Conservation (phyloP, 805 yeast species). For the Pichia sporocuriosa region DNA sequence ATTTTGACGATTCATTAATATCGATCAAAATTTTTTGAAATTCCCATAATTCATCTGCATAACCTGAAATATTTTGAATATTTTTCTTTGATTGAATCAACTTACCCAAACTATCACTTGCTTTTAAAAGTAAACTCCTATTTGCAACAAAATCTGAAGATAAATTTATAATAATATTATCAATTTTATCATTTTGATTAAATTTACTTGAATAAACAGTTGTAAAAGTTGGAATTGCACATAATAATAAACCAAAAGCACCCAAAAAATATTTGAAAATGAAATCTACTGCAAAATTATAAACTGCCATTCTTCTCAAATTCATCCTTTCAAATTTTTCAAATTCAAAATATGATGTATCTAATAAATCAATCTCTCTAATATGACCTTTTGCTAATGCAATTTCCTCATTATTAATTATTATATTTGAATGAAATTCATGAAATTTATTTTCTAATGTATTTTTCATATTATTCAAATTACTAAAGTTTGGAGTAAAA, state of each 20-base stretch:
- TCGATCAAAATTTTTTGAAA: slow-evolving; percentile 58
- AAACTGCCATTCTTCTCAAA: slow-evolving; percentile 62
- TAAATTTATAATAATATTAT: slow-evolving; percentile 28
- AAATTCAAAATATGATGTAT: slow-evolving; percentile 72
- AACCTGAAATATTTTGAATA: slow-evolving; percentile 77
- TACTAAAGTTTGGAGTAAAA: slow-evolving; percentile 87
- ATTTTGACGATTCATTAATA: slow-evolving; percentile 30
- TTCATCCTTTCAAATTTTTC: slow-evolving; percentile 73
- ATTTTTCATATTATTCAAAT: slow-evolving; percentile 66
- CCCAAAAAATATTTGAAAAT: slow-evolving; percentile 93
- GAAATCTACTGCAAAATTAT: slow-evolving; percentile 81
- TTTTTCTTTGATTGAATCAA: slow-evolving; percentile 80
- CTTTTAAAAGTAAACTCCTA: slow-evolving; percentile 73
- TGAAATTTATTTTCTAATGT: slow-evolving; percentile 80
- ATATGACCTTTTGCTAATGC: slow-evolving; percentile 79
- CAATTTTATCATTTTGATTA: slow-evolving; percentile 36
- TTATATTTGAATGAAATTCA: slow-evolving; percentile 73
- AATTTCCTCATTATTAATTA: slow-evolving; percentile 75
- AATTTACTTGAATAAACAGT: slow-evolving; percentile 31
- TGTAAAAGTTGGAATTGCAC: slow-evolving; percentile 79
- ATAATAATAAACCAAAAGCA: slow-evolving; percentile 82
- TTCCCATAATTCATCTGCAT: slow-evolving; percentile 64
- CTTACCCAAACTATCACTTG: slow-evolving; percentile 83
- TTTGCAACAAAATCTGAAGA: slow-evolving; percentile 88
- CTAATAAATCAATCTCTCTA: slow-evolving; percentile 70